phyloP scores from a whole-genome alignment of 1,139 yeast genomes.

The Arxiozyma bovina region DNA sequence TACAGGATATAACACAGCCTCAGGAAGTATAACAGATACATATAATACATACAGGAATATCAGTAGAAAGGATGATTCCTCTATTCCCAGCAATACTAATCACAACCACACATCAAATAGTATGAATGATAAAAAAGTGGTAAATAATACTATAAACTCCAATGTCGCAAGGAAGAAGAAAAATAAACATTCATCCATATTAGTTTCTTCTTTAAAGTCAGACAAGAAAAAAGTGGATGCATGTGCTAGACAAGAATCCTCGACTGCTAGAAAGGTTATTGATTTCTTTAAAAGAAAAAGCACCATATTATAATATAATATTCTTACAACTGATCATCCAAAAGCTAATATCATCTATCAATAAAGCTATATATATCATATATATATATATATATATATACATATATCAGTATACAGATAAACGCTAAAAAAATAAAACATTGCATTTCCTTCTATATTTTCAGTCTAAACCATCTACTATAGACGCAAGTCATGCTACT shows the following conservation, averaged over 20 bases:
- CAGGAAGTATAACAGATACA: neutral
- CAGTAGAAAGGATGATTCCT: neutral
- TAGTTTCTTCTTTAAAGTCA: constrained; percentile 10
- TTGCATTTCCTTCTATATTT: neutral
- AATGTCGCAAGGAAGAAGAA: constrained; percentile 1
- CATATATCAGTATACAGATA: too few species aligned
- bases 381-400: neutral
- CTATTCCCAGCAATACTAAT: too few species aligned
- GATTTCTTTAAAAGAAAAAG: constrained; percentile 77
- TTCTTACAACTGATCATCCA: neutral
- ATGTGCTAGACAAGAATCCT: constrained; percentile 5
- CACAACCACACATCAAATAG: neutral
- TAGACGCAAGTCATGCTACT: too few species aligned
- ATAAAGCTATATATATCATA: neutral
- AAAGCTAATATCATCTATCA: neutral
- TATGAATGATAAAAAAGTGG: constrained; percentile 17
- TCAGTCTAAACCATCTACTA: neutral
- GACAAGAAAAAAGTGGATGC: neutral
- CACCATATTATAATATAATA: constrained; percentile 31
- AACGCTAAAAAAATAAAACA: neutral
- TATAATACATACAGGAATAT: neutral
- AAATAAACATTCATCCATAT: constrained; percentile 17
- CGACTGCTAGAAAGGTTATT: constrained; percentile 44
- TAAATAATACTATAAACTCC: constrained; percentile 31
- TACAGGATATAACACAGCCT: neutral